These are phyloP conservation scores for Pseudonitzschia multistriata DNA, from an alignment of 108 stramenopile species.

Conservation along the genomic window DNA sequence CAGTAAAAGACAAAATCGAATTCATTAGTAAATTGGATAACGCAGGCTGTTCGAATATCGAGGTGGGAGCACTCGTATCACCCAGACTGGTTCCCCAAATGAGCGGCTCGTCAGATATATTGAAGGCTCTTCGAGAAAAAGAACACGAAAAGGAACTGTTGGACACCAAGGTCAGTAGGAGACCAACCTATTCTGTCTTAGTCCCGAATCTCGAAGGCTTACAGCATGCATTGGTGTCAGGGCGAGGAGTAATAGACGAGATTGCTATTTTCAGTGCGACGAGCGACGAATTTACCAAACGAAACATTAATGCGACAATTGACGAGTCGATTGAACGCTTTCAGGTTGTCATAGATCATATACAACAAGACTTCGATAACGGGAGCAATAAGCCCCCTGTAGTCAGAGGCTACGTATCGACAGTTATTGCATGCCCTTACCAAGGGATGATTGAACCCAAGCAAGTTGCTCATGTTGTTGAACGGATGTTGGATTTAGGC, in stretches of 20 bases:
- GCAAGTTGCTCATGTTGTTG: slow-evolving; percentile 58
- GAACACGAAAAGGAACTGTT: too few species aligned
- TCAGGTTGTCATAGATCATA: slow-evolving; percentile 42
- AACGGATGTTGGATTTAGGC: slow-evolving; percentile 72
- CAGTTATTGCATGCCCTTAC: slow-evolving; percentile 89
- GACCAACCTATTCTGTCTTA: slow-evolving; percentile 38
- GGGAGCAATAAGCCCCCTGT: slow-evolving; percentile 25
- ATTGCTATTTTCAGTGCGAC: slow-evolving; percentile 89
- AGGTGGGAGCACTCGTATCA: slow-evolving; percentile 83
- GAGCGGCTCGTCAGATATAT: slow-evolving; percentile 65
- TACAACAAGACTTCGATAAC: slow-evolving; percentile 17
- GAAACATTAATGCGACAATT: slow-evolving; percentile 87
- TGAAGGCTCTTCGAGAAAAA: slow-evolving; percentile 30
- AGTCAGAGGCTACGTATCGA: slow-evolving; percentile 88
- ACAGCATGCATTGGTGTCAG: slow-evolving; percentile 40
- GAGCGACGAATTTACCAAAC: slow-evolving; percentile 74
- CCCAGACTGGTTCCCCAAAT: slow-evolving; percentile 92
- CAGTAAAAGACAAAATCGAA: slow-evolving; percentile 55
- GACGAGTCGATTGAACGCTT: slow-evolving; percentile 81
- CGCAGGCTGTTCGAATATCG: slow-evolving; percentile 68
- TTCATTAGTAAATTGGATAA: slow-evolving; percentile 50
- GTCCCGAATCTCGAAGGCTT: slow-evolving; percentile 81
- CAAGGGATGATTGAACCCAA: slow-evolving; percentile 62
- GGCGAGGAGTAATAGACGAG: slow-evolving; percentile 36
- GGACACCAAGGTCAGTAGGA: background rate